A percentile compares a stretch with the other conserved stretches of the same genome.
Evolutionary conservation across 1,284 basidiomycete species (phyloP).

Genomic region (Coniferiporia sulphurascens): DNA sequence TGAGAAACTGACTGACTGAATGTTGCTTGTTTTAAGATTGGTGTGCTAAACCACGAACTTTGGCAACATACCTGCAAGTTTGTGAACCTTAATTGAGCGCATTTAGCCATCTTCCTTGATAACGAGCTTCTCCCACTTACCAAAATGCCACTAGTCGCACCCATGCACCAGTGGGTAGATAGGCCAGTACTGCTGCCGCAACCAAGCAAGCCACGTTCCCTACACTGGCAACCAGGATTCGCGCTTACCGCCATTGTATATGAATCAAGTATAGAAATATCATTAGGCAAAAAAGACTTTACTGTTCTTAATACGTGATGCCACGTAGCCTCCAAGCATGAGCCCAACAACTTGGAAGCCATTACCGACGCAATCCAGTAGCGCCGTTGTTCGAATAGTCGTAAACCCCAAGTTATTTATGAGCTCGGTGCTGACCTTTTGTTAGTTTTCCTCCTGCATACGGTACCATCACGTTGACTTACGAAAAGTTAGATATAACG

Average conservation of each 20-base stretch:
- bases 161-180: constrained; percentile 10
- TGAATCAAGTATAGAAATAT: neutral
- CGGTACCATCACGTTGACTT: neutral
- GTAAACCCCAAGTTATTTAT: constrained; percentile 15
- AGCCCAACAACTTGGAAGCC: constrained; percentile 12
- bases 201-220: constrained; percentile 14
- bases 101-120: neutral
- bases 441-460: neutral
- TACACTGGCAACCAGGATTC: constrained; percentile 11
- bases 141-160: constrained; percentile 13
- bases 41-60: no score
- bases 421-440: constrained; percentile 8
- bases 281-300: neutral
- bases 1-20: constrained; percentile 15
- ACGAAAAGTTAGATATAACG: constrained; percentile 17
- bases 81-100: no score
- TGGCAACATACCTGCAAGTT: constrained; percentile 3
- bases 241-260: neutral
- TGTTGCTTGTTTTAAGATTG: neutral
- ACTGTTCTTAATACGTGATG: constrained; percentile 10
- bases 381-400: constrained; percentile 7
- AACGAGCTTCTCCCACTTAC: neutral
- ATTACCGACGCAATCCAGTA: constrained; percentile 16
- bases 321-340: constrained; percentile 13
- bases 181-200: constrained; percentile 9